Conservation (phyloP, 2,329 filamentous ascomycete species). For the Chaetomiaceae sp. region DNA sequence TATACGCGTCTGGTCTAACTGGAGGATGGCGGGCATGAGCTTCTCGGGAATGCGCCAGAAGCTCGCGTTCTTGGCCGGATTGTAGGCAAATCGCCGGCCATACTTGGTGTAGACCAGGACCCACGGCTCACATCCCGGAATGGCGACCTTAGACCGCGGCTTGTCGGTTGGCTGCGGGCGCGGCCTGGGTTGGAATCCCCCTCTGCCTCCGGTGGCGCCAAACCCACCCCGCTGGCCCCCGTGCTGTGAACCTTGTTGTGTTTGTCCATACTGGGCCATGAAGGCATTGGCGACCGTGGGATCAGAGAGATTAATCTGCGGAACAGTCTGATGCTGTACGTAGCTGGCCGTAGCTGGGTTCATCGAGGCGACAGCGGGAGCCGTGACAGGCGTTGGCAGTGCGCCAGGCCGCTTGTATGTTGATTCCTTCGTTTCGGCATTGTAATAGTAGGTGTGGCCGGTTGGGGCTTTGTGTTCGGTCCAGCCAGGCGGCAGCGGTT, state of each 20-base stretch:
- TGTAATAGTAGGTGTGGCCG: conserved; percentile 85
- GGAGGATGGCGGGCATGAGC: conserved; percentile 71
- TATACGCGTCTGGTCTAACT: conserved; percentile 68
- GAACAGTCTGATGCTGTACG: conserved; percentile 40
- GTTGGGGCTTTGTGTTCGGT: conserved; percentile 88
- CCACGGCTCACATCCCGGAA: conserved; percentile 84
- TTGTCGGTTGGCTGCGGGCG: conserved; percentile 70
- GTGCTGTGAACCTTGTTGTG: conserved; percentile 20
- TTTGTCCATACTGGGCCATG: conserved; percentile 47
- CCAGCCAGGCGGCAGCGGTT: conserved; percentile 75
- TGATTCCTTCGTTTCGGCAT: conserved; percentile 74
- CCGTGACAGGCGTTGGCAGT: conserved; percentile 7
- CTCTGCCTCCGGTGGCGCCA: conserved; percentile 45
- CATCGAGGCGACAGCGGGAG: background rate
- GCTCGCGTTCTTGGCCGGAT: conserved; percentile 78
- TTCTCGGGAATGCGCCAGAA: conserved; percentile 93
- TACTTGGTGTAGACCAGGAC: conserved; percentile 89
- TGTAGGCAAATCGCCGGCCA: conserved; percentile 85
- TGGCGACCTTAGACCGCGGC: conserved; percentile 72
- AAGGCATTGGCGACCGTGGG: conserved; percentile 58
- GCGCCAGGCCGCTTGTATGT: conserved; percentile 74
- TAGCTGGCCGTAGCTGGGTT: conserved; percentile 32
- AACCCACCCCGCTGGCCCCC: conserved; percentile 38
- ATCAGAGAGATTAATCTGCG: conserved; percentile 43
- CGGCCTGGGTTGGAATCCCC: conserved; percentile 55